Percentiles rank a stretch among this genome's conserved stretches.
These are phyloP conservation scores for Crithidia acanthocephali DNA, from an alignment of 208 protist genomes.

Conservation along the genomic window DNA sequence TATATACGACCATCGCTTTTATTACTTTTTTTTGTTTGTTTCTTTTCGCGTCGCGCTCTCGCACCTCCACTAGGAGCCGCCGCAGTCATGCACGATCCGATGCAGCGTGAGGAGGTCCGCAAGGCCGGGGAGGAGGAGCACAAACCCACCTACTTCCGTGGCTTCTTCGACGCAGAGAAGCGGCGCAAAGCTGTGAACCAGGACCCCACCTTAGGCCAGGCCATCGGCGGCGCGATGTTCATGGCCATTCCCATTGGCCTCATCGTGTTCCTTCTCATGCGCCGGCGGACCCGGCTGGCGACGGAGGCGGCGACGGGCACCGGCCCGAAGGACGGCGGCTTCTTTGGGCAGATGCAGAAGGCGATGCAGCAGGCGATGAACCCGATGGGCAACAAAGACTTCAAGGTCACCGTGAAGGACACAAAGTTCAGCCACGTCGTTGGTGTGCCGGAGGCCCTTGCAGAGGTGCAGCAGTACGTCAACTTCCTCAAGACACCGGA, in stretches of 20 bases:
- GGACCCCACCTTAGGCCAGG: constrained; percentile 62
- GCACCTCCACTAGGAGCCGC: not conserved
- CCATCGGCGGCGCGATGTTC: constrained; percentile 56
- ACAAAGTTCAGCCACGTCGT: constrained; percentile 88
- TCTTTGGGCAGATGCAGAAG: constrained; percentile 60
- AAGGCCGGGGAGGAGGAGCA: constrained; percentile 9
- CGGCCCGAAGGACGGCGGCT: constrained; percentile 31
- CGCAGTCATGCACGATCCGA: constrained; percentile 12
- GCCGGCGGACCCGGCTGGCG: constrained; percentile 37
- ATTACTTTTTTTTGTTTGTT: not conserved
- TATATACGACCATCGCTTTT: not conserved
- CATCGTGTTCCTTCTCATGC: constrained; percentile 62
- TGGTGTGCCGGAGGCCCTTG: constrained; percentile 94
- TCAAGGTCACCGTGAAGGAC: constrained; percentile 77
- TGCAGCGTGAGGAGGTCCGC: constrained; percentile 20
- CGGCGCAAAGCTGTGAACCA: constrained; percentile 73
- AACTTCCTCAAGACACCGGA: constrained; percentile 94
- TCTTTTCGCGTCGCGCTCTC: not conserved
- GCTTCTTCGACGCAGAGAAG: constrained; percentile 87
- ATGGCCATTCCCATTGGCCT: constrained; percentile 67
- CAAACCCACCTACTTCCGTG: constrained; percentile 68
- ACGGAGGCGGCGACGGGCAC: constrained; percentile 30
- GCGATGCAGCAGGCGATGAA: constrained; percentile 75
- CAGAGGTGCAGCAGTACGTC: constrained; percentile 96
- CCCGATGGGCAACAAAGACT: constrained; percentile 69